These are phyloP conservation scores for Globisporangium echinulatum DNA, from an alignment of 352 stramenopile species.

Conservation along the genomic window DNA sequence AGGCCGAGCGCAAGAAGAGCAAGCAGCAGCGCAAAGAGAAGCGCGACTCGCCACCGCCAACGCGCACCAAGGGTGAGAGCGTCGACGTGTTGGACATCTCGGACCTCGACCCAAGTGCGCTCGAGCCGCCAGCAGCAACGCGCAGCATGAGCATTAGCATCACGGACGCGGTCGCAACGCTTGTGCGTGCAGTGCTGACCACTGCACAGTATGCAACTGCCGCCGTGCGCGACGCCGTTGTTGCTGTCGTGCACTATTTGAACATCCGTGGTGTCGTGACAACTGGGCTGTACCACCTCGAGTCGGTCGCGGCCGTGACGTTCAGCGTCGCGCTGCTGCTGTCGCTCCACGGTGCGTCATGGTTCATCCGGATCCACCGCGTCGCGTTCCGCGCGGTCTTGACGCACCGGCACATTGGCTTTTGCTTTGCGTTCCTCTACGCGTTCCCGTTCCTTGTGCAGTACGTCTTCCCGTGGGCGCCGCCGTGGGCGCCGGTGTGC, in stretches of 20 bases:
- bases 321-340: conserved; percentile 66
- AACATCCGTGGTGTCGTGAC: conserved; percentile 41
- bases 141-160: neutral
- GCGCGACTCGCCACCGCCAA: conserved; percentile 24
- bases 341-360: conserved; percentile 62
- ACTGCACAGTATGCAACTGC: neutral
- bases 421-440: conserved; percentile 86
- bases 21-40: conserved; percentile 52
- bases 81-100: conserved; percentile 22
- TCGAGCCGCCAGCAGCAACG: neutral
- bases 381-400: conserved; percentile 77
- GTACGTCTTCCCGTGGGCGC: conserved; percentile 84
- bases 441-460: conserved; percentile 82
- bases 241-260: conserved; percentile 9
- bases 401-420: conserved; percentile 81
- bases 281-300: conserved; percentile 42
- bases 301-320: conserved; percentile 57
- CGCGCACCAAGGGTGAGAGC: conserved; percentile 25
- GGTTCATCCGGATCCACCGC: conserved; percentile 75
- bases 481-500: conserved; percentile 83
- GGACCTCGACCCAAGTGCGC: conserved; percentile 10
- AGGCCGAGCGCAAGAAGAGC: conserved; percentile 34
- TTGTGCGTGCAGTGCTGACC: neutral
- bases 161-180: neutral
- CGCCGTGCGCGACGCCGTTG: conserved; percentile 4